These are phyloP conservation scores for Aspergillus novofumigatus DNA, from an alignment of 2,329 filamentous ascomycete genomes.

Conservation along the genomic window DNA sequence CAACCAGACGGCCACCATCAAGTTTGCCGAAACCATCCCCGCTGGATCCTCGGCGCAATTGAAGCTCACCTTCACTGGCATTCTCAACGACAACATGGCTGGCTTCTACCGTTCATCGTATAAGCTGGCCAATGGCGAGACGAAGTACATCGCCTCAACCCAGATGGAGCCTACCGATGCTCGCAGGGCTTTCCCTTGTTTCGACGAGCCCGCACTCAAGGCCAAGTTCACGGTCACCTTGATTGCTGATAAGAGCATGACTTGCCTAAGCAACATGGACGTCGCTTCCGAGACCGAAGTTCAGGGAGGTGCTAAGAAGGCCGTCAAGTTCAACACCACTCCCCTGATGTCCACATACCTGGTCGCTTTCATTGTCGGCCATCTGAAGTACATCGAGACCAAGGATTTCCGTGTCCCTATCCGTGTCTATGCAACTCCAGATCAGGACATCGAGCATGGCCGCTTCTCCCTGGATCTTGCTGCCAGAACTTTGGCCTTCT, in stretches of 20 bases:
- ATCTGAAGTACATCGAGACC: conserved; percentile 90
- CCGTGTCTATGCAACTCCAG: conserved; percentile 87
- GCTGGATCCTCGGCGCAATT: conserved; percentile 75
- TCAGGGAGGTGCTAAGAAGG: conserved; percentile 64
- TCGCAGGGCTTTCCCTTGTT: conserved; percentile 88
- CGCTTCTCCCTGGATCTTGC: conserved; percentile 87
- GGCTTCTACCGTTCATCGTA: conserved; percentile 96
- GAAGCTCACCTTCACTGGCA: conserved; percentile 72
- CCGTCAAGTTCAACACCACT: conserved; percentile 86
- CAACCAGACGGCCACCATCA: conserved; percentile 75
- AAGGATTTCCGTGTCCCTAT: conserved; percentile 88
- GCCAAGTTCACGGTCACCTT: conserved; percentile 88
- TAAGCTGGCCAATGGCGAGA: conserved; percentile 73
- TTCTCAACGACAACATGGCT: conserved; percentile 90
- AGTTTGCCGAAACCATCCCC: conserved; percentile 67
- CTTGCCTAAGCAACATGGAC: conserved; percentile 96
- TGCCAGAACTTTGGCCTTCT: conserved; percentile 85
- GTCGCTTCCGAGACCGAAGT: conserved; percentile 74
- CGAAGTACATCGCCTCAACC: conserved; percentile 79
- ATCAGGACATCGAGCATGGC: conserved; percentile 85
- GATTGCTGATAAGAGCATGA: conserved; percentile 83
- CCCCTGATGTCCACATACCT: conserved; percentile 96
- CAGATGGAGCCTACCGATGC: conserved; percentile 98
- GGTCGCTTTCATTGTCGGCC: conserved; percentile 87
- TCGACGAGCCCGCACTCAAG: conserved; percentile 93